phyloP scores from a whole-genome alignment of 805 yeast species.

The Ogataea methanolica region DNA sequence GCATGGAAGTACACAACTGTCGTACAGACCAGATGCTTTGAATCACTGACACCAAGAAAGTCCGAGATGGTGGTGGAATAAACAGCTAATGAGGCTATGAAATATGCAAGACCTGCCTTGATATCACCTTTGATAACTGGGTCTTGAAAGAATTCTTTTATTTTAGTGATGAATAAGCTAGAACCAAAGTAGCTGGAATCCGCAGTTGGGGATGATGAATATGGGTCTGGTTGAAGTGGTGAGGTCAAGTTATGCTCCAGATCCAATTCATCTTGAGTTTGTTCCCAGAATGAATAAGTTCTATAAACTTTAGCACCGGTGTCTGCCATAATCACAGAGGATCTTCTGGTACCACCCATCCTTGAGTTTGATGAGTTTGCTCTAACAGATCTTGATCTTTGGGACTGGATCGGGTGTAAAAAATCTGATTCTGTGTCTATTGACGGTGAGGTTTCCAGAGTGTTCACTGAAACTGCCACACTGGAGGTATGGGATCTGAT shows the following conservation, averaged over 20 bases:
- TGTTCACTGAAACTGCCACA: no score
- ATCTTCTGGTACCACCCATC: conserved; percentile 18
- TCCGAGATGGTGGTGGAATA: conserved; percentile 47
- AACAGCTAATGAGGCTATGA: conserved; percentile 69
- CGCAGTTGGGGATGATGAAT: background rate
- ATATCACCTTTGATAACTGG: conserved; percentile 31
- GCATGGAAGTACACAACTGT: conserved; percentile 85
- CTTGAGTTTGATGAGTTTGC: conserved; percentile 4
- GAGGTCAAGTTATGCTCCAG: conserved; percentile 4
- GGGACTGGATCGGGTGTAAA: background rate
- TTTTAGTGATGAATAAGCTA: background rate
- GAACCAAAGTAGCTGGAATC: no score
- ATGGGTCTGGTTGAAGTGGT: background rate
- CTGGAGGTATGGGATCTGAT: no score
- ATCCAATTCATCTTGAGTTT: conserved; percentile 18
- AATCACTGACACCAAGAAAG: conserved; percentile 59
- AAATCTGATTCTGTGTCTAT: background rate
- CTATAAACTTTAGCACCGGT: conserved; percentile 35
- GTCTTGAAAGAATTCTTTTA: background rate
- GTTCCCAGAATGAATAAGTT: conserved; percentile 27
- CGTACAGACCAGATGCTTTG: conserved; percentile 79
- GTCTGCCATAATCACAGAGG: conserved; percentile 41
- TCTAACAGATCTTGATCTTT: conserved; percentile 11
- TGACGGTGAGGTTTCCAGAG: background rate
- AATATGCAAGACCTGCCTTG: conserved; percentile 72